phyloP scores from a whole-genome alignment of 1,139 yeast species.

The Geotrichum klebahnii region DNA sequence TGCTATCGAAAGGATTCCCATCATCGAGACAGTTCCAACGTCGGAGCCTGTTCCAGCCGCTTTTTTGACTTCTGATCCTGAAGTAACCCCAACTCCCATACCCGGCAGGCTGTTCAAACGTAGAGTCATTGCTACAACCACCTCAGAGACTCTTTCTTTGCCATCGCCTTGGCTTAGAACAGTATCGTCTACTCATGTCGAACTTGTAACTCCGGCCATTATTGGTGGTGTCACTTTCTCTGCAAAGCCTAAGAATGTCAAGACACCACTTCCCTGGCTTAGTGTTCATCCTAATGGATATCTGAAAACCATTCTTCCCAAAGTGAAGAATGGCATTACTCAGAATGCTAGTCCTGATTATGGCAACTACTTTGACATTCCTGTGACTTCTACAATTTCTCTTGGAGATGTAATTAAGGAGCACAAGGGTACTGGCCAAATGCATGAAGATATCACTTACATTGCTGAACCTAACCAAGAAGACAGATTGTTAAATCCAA shows the following conservation, averaged over 20 bases:
- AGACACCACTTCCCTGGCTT: conserved; percentile 76
- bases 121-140: conserved; percentile 12
- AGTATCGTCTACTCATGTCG: conserved; percentile 51
- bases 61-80: conserved; percentile 1
- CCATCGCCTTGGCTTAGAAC: conserved; percentile 75
- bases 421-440: conserved; percentile 22
- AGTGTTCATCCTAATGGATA: conserved; percentile 69
- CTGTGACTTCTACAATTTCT: conserved; percentile 44
- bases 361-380: conserved; percentile 70
- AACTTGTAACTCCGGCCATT: conserved; percentile 75
- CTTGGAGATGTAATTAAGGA: conserved; percentile 25
- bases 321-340: conserved; percentile 65
- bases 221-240: conserved; percentile 77
- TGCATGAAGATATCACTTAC: conserved; percentile 46
- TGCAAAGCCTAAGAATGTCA: conserved; percentile 63
- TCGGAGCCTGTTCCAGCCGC: conserved; percentile 5
- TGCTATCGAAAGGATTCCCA: neutral
- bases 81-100: conserved; percentile 1
- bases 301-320: conserved; percentile 76
- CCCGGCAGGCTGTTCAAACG: conserved; percentile 13
- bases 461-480: conserved; percentile 46
- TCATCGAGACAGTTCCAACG: conserved; percentile 10
- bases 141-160: conserved; percentile 35
- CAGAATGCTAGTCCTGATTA: conserved; percentile 67
- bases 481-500: conserved; percentile 68